Conservation (phyloP, 2,329 filamentous ascomycete species). For the Fusarium sp. region DNA sequence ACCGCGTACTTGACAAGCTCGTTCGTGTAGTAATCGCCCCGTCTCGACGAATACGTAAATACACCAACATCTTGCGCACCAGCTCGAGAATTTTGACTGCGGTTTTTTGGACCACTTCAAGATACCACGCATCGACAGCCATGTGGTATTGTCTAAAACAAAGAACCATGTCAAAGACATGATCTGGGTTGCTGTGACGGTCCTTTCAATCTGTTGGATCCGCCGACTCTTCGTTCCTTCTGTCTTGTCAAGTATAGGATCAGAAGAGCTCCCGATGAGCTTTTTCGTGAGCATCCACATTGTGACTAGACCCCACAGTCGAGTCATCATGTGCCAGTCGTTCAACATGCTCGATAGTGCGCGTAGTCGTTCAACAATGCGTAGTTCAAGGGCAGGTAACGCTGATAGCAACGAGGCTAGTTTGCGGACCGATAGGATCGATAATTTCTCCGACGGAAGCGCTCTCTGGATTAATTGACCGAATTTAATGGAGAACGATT, state of each 20-base stretch:
- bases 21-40: slow-evolving; percentile 6
- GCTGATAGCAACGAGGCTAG: background rate
- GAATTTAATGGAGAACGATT: background rate
- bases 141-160: slow-evolving; percentile 7
- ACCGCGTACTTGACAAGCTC: background rate
- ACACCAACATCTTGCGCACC: slow-evolving; percentile 4
- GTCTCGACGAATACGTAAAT: slow-evolving; percentile 9
- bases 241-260: background rate
- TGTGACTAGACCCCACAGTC: slow-evolving; percentile 14
- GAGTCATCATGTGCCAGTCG: slow-evolving; percentile 18
- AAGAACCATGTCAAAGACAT: slow-evolving; percentile 8
- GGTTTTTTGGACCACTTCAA: slow-evolving; percentile 4
- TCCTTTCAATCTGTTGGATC: background rate
- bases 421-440: background rate
- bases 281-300: slow-evolving; percentile 15
- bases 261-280: background rate
- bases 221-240: background rate
- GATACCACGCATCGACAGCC: slow-evolving; percentile 5
- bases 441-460: no score
- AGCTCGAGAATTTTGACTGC: slow-evolving; percentile 6
- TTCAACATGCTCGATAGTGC: slow-evolving; percentile 12
- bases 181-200: slow-evolving; percentile 8
- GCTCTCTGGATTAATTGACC: background rate
- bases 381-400: background rate
- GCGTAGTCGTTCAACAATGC: background rate